Base-by-base conservation (phyloP, 163 green algal genomes). In the Prototheca stagnorum region DNA sequence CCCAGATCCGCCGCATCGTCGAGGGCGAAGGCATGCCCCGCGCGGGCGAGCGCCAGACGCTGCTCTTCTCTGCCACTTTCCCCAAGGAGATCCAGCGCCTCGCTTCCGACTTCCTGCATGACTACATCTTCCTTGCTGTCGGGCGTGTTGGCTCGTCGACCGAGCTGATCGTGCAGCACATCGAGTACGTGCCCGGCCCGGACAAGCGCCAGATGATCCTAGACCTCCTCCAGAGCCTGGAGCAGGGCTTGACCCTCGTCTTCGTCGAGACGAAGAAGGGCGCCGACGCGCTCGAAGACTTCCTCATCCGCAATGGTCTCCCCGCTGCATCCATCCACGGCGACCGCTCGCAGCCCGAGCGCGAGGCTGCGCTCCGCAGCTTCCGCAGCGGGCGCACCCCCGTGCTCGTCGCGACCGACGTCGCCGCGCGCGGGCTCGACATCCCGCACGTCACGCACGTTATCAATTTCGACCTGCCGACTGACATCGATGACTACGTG, bases 261-360 rank as follows among this genome's bases (percentile, higher is more conserved):
- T 99, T 99, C 73, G 88, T 97, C 39, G 90, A 98, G 81, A 99
- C 90, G 35, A 98, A 98, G 82, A 78, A 84, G 37, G 84, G 90
- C 33, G 90, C 90, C n/a, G 90, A 99, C 54, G 71, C 84, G 37
- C 72, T 99, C 35, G 88, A 97, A 65, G 84, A 95, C 62, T 95
- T 85, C 58, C 77, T 99, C 15, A 73, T 61, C 35, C 63, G 77
- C 52, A 79, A 93, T 62, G 77, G 81, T 55, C 83, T 96, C 59
- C 74, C 82, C 20, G 86, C 91, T n/a, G 95, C 89, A 35, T 83
- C 72, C 58, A 98, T 98, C 61, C 90, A 98, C 57, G 90, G 90
- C 19, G 88, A 99, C 70, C 74, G 86, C 53, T 88, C 80, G 9
- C 90, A 99, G 70, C 67, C 78, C 27, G 82, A 94, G 75, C 78